phyloP scores from a whole-genome alignment of 2,329 filamentous ascomycete species.

The Aspergillus ruber region DNA sequence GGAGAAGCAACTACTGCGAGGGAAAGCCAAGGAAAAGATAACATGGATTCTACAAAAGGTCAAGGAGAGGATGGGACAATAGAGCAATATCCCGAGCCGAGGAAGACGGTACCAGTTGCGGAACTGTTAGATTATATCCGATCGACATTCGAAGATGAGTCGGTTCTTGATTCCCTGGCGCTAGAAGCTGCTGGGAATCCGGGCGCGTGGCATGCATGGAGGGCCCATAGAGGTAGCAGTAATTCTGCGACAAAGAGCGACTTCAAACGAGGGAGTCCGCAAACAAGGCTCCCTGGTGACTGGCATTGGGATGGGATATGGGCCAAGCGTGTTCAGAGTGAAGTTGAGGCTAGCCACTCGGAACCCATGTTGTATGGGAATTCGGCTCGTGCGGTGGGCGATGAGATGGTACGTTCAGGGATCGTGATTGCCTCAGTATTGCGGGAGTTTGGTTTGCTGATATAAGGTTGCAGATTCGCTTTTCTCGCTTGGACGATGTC shows the following conservation, averaged over 20 bases:
- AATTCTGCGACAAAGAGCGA: slow-evolving; percentile 7
- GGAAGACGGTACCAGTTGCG: slow-evolving; percentile 50
- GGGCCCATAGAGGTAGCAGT: slow-evolving; percentile 53
- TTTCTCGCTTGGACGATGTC: slow-evolving; percentile 30
- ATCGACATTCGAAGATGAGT: slow-evolving; percentile 71
- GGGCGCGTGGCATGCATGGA: slow-evolving; percentile 92
- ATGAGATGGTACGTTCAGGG: slow-evolving; percentile 59
- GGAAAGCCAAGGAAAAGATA: slow-evolving; percentile 1
- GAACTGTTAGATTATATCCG: slow-evolving; percentile 75
- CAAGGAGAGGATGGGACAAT: slow-evolving; percentile 1
- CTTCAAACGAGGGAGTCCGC: slow-evolving; percentile 42
- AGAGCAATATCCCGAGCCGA: slow-evolving; percentile 17
- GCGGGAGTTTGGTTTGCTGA: slow-evolving; percentile 5
- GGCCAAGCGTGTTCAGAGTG: slow-evolving; percentile 79
- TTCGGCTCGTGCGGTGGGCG: slow-evolving; percentile 46
- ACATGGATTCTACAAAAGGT: slow-evolving; percentile 3
- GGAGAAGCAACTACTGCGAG: slow-evolving; percentile 1
- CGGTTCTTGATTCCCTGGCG: slow-evolving; percentile 70
- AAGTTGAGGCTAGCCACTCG: slow-evolving; percentile 68
- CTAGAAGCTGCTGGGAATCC: slow-evolving; percentile 80
- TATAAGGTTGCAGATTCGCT: slow-evolving; percentile 30
- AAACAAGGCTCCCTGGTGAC: slow-evolving; percentile 61
- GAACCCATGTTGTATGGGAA: slow-evolving; percentile 73
- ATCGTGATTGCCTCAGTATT: neutral
- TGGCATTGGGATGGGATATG: slow-evolving; percentile 99